Conservation (phyloP, 192 early-diverging fungal genomes). For the Cetraspora pellucida region DNA sequence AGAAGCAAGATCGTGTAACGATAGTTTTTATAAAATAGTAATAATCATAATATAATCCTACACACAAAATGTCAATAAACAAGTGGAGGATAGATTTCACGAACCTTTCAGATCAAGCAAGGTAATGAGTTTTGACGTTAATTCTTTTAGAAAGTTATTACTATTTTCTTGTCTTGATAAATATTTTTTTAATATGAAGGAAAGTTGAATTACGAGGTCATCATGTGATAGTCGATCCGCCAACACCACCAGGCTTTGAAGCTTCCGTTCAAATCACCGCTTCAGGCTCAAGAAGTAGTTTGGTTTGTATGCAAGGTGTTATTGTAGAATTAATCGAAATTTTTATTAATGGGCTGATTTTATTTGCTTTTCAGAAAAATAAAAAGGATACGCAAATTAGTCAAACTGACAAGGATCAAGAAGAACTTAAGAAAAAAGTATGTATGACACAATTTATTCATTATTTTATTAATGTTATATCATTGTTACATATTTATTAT, state of each 20-base stretch:
- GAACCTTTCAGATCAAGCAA: conserved; percentile 31
- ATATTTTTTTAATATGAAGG: neutral
- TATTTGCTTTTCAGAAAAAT: conserved; percentile 11
- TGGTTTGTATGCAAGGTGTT: conserved; percentile 5
- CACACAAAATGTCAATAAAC: conserved; percentile 11
- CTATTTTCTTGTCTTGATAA: neutral
- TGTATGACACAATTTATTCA: neutral
- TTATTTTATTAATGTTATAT: neutral
- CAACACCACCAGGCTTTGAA: conserved; percentile 14
- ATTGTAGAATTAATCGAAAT: neutral
- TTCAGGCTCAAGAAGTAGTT: neutral
- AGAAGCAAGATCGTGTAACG: too few species aligned
- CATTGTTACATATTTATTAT: neutral
- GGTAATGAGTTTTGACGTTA: neutral
- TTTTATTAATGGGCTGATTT: neutral
- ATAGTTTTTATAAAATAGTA: too few species aligned
- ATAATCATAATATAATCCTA: too few species aligned
- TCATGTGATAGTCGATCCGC: neutral
- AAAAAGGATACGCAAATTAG: conserved; percentile 13
- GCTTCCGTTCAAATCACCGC: neutral
- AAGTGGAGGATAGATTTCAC: conserved; percentile 35
- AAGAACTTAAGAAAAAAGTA: conserved; percentile 29
- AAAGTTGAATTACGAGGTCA: conserved; percentile 7
- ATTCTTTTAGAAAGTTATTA: neutral
- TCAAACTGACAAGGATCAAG: conserved; percentile 22